phyloP scores from a whole-genome alignment of 148 eudicot species.

The Rhododendron ovatum region DNA sequence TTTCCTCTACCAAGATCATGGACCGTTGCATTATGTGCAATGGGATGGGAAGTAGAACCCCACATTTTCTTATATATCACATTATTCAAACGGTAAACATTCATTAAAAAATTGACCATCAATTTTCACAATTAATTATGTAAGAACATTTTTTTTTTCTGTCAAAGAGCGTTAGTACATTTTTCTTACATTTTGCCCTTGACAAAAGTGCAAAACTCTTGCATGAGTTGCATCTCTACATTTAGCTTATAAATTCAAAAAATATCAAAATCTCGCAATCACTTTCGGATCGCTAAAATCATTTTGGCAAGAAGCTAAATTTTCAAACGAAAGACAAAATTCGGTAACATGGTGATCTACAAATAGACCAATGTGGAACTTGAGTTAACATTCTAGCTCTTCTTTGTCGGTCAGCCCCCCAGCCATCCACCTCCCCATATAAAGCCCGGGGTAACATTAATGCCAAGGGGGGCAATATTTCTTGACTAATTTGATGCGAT shows the following conservation, averaged over 20 bases:
- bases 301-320: neutral
- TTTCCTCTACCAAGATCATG: neutral
- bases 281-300: neutral
- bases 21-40: neutral
- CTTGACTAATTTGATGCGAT: neutral
- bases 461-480: neutral
- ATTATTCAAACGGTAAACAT: neutral
- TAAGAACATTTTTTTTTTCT: neutral
- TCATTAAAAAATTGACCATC: neutral
- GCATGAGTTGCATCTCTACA: neutral
- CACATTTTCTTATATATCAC: neutral
- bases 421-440: neutral
- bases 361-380: neutral
- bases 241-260: neutral
- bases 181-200: neutral
- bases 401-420: neutral
- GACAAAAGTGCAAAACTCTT: neutral
- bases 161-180: neutral
- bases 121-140: neutral
- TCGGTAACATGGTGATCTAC: neutral
- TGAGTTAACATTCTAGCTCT: neutral
- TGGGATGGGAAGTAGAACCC: neutral
- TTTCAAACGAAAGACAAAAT: neutral
- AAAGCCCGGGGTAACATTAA: neutral
- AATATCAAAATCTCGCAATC: neutral